Evolutionary conservation across 345 rosid genomes (phyloP).

Genomic region (Salix suchowensis): DNA sequence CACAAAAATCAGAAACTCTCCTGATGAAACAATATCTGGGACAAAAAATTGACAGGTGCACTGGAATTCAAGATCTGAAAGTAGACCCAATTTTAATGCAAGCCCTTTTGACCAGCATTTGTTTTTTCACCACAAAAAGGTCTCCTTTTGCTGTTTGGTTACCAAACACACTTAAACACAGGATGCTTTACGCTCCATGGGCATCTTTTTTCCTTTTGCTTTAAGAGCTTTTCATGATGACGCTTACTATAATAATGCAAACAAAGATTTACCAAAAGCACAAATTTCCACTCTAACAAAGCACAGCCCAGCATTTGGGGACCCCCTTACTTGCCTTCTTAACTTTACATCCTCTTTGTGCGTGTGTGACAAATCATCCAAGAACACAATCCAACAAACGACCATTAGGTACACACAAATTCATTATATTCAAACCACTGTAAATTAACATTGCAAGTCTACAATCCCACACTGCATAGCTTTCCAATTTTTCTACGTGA

Average conservation of each 20-base stretch:
- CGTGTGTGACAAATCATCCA: not conserved
- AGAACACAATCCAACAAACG: not conserved
- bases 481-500: not conserved
- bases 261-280: conserved; percentile 23
- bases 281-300: conserved; percentile 22
- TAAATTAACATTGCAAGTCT: not conserved
- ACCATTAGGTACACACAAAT: not conserved
- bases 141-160: conserved; percentile 35
- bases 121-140: conserved; percentile 26
- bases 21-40: not conserved
- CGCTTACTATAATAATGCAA: conserved; percentile 23
- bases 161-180: conserved; percentile 8
- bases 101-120: conserved; percentile 26
- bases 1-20: not conserved
- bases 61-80: conserved; percentile 12
- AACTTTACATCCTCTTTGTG: conserved; percentile 2
- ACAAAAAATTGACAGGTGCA: not conserved
- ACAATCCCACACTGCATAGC: not conserved
- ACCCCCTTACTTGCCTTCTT: conserved; percentile 14
- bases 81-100: conserved; percentile 27
- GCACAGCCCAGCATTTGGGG: conserved; percentile 18
- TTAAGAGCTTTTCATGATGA: conserved; percentile 38
- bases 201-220: conserved; percentile 32
- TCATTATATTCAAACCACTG: conserved; percentile 5
- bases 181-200: conserved; percentile 31